Evolutionary conservation across 2,329 filamentous ascomycete species (phyloP).

Genomic region (Aspergillus phoenicis): DNA sequence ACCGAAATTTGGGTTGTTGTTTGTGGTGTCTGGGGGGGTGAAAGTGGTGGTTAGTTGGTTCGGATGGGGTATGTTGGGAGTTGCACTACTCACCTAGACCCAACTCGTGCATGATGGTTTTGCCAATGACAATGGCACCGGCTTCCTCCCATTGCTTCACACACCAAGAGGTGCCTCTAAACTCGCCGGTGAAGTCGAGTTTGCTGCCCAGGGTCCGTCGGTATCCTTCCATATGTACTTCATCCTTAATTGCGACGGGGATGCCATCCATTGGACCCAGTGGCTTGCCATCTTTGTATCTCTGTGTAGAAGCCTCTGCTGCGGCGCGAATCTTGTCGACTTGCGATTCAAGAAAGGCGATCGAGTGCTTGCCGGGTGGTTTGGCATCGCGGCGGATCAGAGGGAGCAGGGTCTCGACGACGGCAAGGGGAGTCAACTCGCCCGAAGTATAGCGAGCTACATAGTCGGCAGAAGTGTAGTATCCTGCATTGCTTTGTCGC

Average conservation of each 20-base stretch:
- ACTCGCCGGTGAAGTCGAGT: slow-evolving; percentile 57
- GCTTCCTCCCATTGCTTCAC: slow-evolving; percentile 70
- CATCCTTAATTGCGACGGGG: slow-evolving; percentile 82
- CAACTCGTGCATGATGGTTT: slow-evolving; percentile 78
- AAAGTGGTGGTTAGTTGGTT: slow-evolving; percentile 11
- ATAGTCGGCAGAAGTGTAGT: slow-evolving; percentile 75
- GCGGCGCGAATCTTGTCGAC: slow-evolving; percentile 65
- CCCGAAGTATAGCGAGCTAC: slow-evolving; percentile 73
- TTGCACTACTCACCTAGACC: slow-evolving; percentile 62
- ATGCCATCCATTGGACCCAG: slow-evolving; percentile 77
- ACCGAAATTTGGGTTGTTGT: slow-evolving; percentile 75
- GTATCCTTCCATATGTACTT: slow-evolving; percentile 72
- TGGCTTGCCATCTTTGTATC: slow-evolving; percentile 68
- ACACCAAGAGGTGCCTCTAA: slow-evolving; percentile 67
- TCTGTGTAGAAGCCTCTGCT: slow-evolving; percentile 70
- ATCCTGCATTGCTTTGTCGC: slow-evolving; percentile 47
- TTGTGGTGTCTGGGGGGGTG: slow-evolving; percentile 67
- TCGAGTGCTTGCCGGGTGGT: slow-evolving; percentile 63
- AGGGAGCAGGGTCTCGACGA: slow-evolving; percentile 70
- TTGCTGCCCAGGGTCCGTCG: slow-evolving; percentile 66
- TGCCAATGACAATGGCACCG: slow-evolving; percentile 74
- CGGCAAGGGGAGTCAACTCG: slow-evolving; percentile 69
- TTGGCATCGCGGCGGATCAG: slow-evolving; percentile 64
- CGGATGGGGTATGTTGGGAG: not conserved
- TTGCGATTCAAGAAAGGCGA: slow-evolving; percentile 71